Conservation (phyloP, 1,284 basidiomycete species). For the Porodaedalea pini region DNA sequence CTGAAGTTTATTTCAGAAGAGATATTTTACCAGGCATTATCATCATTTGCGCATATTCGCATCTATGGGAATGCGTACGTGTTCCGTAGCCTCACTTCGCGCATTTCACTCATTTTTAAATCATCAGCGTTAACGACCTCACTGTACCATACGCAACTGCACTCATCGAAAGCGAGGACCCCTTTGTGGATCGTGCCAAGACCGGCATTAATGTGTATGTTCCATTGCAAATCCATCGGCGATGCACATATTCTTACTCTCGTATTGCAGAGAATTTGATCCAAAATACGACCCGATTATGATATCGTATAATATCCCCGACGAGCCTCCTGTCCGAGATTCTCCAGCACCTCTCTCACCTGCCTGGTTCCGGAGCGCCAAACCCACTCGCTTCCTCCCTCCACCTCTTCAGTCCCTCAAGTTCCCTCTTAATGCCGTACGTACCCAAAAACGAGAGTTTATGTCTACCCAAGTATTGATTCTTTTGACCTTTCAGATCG, state of each 20-base stretch:
- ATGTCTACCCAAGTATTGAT: constrained; percentile 30
- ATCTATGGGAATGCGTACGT: constrained; percentile 85
- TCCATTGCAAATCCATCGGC: neutral
- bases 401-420: constrained; percentile 32
- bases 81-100: neutral
- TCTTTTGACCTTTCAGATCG: constrained; percentile 23
- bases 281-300: constrained; percentile 27
- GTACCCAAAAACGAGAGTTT: constrained; percentile 27
- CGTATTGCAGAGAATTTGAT: constrained; percentile 24
- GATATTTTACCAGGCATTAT: constrained; percentile 75
- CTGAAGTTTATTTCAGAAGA: constrained; percentile 43
- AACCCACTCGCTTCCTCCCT: constrained; percentile 25
- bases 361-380: constrained; percentile 20
- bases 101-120: neutral
- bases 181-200: constrained; percentile 55
- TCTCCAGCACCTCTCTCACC: constrained; percentile 19
- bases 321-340: constrained; percentile 18
- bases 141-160: constrained; percentile 84
- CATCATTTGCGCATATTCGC: constrained; percentile 63
- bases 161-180: constrained; percentile 67
- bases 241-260: neutral
- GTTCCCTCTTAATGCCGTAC: constrained; percentile 38
- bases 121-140: constrained; percentile 58
- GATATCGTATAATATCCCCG: constrained; percentile 19
- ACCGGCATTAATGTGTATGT: constrained; percentile 65